Evolutionary conservation across 306 rosid species (phyloP), one percentile per base, ranked within the genome.

Genomic region (Quercus berberidifolia): DNA sequence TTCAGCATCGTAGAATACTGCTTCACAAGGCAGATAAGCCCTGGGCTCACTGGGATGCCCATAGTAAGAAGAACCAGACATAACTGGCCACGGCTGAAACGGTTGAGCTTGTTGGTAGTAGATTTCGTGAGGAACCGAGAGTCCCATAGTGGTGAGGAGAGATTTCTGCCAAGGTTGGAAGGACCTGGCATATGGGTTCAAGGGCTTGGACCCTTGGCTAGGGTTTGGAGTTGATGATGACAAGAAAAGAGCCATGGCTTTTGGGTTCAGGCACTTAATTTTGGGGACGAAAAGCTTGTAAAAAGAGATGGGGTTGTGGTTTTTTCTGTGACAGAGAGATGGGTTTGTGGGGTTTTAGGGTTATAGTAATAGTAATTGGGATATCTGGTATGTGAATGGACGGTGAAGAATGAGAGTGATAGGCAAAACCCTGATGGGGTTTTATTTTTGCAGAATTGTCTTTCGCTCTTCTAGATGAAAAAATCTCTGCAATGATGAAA

Each of bases 401-500:
- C 52, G 52, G 51, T 19, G 17, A 1, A 43, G 26, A 20, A 7
- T 18, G 12, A 5, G 6, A 5, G 28, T 23, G 51, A 6, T 0
- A 68, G 12, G 46, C 46, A 41, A 41, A 41, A 41, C 46, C 46
- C 46, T 41, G 46, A 41, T 41, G 12, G 46, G 46, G 46, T 41
- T 41, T 41, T 41, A 41, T 8, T 8, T 71, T 17, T 46, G 19
- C 75, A 71, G 75, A 7, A 13, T 12, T 71, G 10, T 14, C 18
- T 25, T 46, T 23, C 35, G 25, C 38, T 20, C 49, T 71, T 71
- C 20, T 13, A 30, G 74, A 31, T 8, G 46, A 70, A 71, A 71
- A 43, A 46, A 71, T 71, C 21, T 49, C 67, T 26, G 80, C 35
- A 74, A 62, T 74, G 75, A 73, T 78, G 81, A 56, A 74, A 67